Evolutionary conservation across 176 grass and related monocot genomes (phyloP).

Genomic region (Triticum turgidum): DNA sequence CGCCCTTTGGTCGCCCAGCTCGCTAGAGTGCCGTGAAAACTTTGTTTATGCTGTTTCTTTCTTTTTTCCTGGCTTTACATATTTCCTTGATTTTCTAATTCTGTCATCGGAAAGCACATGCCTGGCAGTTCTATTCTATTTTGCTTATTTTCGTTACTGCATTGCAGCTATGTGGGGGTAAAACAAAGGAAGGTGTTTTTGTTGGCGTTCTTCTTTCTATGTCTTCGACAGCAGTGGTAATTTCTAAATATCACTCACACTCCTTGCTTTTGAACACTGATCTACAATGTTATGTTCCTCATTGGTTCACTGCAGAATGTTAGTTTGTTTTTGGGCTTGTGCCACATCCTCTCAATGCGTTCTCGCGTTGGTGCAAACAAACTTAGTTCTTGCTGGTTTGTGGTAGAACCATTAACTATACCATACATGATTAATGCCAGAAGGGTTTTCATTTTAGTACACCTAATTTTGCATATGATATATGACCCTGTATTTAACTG

Average conservation of each 20-base stretch:
- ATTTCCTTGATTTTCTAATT: slow-evolving; percentile 1
- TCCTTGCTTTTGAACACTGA: background rate
- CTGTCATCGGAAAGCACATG: background rate
- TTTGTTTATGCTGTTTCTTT: background rate
- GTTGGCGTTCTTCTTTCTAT: slow-evolving; percentile 97
- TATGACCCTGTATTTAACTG: background rate
- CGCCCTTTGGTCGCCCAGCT: background rate
- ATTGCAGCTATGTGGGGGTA: slow-evolving; percentile 88
- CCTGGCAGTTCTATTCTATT: background rate
- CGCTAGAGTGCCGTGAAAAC: background rate
- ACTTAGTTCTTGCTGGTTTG: background rate
- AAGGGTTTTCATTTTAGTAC: background rate
- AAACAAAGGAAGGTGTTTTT: slow-evolving; percentile 93
- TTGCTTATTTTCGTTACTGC: slow-evolving; percentile 14
- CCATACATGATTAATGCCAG: background rate
- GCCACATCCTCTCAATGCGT: background rate
- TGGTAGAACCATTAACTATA: background rate
- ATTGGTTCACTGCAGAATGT: background rate
- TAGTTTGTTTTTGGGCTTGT: background rate
- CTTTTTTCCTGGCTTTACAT: background rate
- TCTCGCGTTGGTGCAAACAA: background rate
- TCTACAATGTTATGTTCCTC: background rate
- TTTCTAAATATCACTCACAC: slow-evolving; percentile 9
- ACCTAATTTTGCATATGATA: background rate
- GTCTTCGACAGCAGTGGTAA: slow-evolving; percentile 98